These are phyloP conservation scores for Sphaerosporella brunnea DNA, from an alignment of 495 filamentous ascomycete species.

Conservation along the genomic window DNA sequence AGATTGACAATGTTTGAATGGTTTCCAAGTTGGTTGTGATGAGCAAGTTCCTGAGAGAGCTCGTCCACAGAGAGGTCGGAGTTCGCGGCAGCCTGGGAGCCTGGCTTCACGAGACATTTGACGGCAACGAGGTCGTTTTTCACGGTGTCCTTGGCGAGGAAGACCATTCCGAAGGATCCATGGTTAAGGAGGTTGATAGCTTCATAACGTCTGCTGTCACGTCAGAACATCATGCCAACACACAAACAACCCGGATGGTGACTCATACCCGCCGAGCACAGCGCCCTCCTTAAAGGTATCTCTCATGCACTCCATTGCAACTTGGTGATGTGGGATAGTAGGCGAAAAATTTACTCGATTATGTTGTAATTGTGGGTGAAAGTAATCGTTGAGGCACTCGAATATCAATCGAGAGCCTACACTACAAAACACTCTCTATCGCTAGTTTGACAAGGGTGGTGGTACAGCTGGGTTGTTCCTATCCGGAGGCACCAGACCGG, in stretches of 20 bases:
- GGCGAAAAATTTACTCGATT: conserved; percentile 13
- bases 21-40: conserved; percentile 56
- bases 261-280: conserved; percentile 44
- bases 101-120: conserved; percentile 75
- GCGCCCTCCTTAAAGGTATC: conserved; percentile 54
- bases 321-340: conserved; percentile 14
- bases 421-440: conserved; percentile 23
- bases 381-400: conserved; percentile 14
- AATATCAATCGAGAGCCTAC: conserved; percentile 22
- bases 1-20: conserved; percentile 93
- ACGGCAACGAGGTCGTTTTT: conserved; percentile 71
- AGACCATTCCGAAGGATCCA: conserved; percentile 97
- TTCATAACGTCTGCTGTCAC: conserved; percentile 46
- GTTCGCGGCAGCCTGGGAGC: conserved; percentile 35
- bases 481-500: conserved; percentile 25
- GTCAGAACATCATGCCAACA: too few species aligned
- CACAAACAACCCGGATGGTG: not conserved
- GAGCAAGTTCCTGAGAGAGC: conserved; percentile 68
- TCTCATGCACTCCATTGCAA: conserved; percentile 61
- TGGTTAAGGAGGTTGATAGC: conserved; percentile 89
- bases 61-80: conserved; percentile 52
- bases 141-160: conserved; percentile 61
- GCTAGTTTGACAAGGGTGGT: conserved; percentile 12
- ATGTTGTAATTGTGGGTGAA: conserved; percentile 18
- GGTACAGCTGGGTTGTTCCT: conserved; percentile 24